Evolutionary conservation across 139 green algal species (phyloP), one percentile per base, ranked within the genome.

Genomic region (Chlamydomonas schloesseri): DNA sequence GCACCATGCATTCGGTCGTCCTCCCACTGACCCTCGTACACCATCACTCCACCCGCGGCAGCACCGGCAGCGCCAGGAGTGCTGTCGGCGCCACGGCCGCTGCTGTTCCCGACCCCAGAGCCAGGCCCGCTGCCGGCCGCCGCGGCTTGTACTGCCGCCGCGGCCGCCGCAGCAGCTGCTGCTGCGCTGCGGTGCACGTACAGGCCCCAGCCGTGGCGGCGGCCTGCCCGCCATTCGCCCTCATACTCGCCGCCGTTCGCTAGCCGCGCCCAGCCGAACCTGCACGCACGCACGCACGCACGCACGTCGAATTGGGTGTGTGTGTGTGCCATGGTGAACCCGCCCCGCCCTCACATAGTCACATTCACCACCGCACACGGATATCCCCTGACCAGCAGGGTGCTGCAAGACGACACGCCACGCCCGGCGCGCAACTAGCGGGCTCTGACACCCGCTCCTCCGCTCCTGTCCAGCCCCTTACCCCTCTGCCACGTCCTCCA

Each of bases 11-110:
- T 28, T 2, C 5, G 2, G 29, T 84, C 88, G 64, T 83, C 71
- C 9, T 36, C 82, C 88, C 88, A 91, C 20, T 71, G 50, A 4
- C 88, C 88, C 46, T 83, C 71, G 46, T 87, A 91, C 24, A 53
- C 64, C 34, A 84, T 82, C 17, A 77, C 76, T 34, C 46, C 64
- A 8, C 8, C 42, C 42, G 8, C 42, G 42, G 42, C 42, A 50
- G 42, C 42, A 8, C 42, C n/a, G n/a, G n/a, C 42, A 50, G 42
- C 5, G 42, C 42, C 42, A 50, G 42, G 42, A n/a, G n/a, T n/a
- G n/a, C n/a, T n/a, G n/a, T n/a, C n/a, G n/a, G n/a, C n/a, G n/a
- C n/a, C n/a, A n/a, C n/a, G n/a, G 42, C 42, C 6, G 42, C 42
- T 50, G 42, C 42, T 50, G 42, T 8, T 5, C n/a, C n/a, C n/a